These are phyloP conservation scores for Termitomyces sp. DNA, from an alignment of 768 basidiomycete genomes.

Conservation along the genomic window DNA sequence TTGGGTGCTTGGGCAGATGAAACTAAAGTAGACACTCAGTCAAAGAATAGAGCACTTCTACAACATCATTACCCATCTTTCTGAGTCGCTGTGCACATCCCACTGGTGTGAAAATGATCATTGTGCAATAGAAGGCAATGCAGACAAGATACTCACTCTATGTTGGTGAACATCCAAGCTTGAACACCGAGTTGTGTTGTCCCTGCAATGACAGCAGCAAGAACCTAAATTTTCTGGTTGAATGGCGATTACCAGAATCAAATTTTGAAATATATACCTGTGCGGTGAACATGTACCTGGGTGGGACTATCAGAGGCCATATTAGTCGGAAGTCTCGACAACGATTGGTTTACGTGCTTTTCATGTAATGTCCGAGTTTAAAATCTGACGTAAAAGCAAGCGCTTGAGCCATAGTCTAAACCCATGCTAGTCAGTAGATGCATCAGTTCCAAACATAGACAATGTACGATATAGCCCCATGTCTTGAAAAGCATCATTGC, in stretches of 20 bases:
- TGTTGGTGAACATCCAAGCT: constrained; percentile 56
- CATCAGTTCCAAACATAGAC: constrained; percentile 3
- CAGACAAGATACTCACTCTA: constrained; percentile 21
- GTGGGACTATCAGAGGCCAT: constrained; percentile 43
- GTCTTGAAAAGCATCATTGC: constrained; percentile 87
- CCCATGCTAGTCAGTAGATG: neutral
- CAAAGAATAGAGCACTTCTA: neutral
- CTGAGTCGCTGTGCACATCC: constrained; percentile 41
- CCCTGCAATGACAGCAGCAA: constrained; percentile 52
- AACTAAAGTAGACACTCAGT: constrained; percentile 20
- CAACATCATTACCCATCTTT: constrained; percentile 29
- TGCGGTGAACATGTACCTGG: constrained; percentile 42
- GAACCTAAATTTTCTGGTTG: constrained; percentile 26
- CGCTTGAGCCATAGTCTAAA: constrained; percentile 50
- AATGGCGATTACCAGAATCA: neutral
- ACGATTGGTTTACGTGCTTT: constrained; percentile 15
- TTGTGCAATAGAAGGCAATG: neutral
- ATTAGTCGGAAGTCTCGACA: neutral
- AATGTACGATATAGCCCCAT: constrained; percentile 41
- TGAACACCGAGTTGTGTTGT: constrained; percentile 66
- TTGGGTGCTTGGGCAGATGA: constrained; percentile 45
- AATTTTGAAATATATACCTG: neutral
- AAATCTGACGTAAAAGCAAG: constrained; percentile 68
- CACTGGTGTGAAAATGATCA: constrained; percentile 18
- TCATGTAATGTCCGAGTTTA: constrained; percentile 77